phyloP scores from a whole-genome alignment of 2,329 filamentous ascomycete species.

The Chrysosporium queenslandicum region DNA sequence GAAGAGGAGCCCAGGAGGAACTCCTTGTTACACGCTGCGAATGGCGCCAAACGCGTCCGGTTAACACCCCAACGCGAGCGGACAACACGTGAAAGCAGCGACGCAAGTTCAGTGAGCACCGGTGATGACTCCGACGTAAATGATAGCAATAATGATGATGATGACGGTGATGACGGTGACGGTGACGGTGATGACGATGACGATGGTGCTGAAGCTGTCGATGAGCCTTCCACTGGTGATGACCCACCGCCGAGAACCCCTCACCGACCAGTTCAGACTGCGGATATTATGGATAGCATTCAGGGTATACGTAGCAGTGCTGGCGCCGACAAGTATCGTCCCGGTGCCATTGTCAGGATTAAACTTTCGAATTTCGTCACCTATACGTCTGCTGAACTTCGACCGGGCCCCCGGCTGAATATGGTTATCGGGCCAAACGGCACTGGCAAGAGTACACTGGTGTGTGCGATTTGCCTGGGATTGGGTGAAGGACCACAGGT shows the following conservation, averaged over 20 bases:
- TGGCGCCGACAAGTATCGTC: constrained; percentile 37
- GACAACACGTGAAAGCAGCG: not conserved
- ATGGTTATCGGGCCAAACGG: constrained; percentile 99
- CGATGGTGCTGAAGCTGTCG: constrained; percentile 7
- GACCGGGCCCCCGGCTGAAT: constrained; percentile 83
- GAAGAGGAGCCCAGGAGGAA: constrained; percentile 18
- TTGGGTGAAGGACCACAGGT: constrained; percentile 67
- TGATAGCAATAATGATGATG: no score
- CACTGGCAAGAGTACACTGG: constrained; percentile 92
- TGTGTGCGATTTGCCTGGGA: constrained; percentile 91
- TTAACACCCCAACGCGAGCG: constrained; percentile 14
- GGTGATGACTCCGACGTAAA: constrained; percentile 10
- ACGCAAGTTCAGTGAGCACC: constrained; percentile 1
- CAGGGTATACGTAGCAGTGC: not conserved
- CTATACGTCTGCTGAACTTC: constrained; percentile 84
- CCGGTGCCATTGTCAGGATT: constrained; percentile 82
- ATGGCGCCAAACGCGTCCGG: constrained; percentile 28
- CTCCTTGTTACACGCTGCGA: constrained; percentile 22
- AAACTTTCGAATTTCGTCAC: constrained; percentile 85
- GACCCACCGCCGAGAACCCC: not conserved
- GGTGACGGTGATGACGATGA: no score
- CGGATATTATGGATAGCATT: not conserved
- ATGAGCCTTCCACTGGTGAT: not conserved
- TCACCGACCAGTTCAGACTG: not conserved
- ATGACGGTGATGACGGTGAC: no score